Conservation (phyloP, 768 basidiomycete species). For the Trametopsis cervina region DNA sequence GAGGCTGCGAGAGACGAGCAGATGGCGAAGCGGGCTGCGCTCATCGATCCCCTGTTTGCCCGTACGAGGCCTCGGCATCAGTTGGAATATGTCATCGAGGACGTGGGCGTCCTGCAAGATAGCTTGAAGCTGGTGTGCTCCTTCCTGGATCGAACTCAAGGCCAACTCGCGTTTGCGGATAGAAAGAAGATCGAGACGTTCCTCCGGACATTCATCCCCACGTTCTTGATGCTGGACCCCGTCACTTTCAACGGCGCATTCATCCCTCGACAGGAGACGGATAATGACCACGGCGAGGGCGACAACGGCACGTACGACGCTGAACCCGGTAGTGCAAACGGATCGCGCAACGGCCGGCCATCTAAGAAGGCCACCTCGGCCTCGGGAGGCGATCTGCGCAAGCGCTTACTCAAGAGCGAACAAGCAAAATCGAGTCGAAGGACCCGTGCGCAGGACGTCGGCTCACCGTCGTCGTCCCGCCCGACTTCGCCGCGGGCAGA, state of each 20-base stretch:
- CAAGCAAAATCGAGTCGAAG: constrained; percentile 70
- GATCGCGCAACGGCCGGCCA: constrained; percentile 30
- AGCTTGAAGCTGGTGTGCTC: constrained; percentile 83
- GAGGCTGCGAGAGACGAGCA: constrained; percentile 82
- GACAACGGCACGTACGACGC: constrained; percentile 30
- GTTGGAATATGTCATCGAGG: constrained; percentile 62
- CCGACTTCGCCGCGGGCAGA: constrained; percentile 53
- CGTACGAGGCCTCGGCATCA: constrained; percentile 70
- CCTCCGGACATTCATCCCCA: constrained; percentile 41
- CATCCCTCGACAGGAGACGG: constrained; percentile 48
- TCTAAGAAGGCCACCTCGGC: constrained; percentile 30
- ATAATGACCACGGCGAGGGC: constrained; percentile 49
- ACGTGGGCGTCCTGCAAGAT: constrained; percentile 77
- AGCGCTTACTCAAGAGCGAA: constrained; percentile 76
- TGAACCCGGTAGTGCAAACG: constrained; percentile 27
- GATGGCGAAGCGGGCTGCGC: constrained; percentile 62
- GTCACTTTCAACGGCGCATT: constrained; percentile 66
- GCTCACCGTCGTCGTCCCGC: constrained; percentile 50
- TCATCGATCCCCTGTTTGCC: constrained; percentile 43
- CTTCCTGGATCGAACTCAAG: constrained; percentile 84
- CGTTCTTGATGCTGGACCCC: constrained; percentile 51
- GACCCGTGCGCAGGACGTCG: constrained; percentile 46
- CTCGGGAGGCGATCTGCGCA: constrained; percentile 55
- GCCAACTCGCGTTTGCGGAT: constrained; percentile 63
- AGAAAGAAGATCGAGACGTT: constrained; percentile 79